Percentiles rank a stretch among this genome's conserved stretches.
phyloP scores from a whole-genome alignment of 352 stramenopile genomes.

The Phytopythium chamaehyphon region DNA sequence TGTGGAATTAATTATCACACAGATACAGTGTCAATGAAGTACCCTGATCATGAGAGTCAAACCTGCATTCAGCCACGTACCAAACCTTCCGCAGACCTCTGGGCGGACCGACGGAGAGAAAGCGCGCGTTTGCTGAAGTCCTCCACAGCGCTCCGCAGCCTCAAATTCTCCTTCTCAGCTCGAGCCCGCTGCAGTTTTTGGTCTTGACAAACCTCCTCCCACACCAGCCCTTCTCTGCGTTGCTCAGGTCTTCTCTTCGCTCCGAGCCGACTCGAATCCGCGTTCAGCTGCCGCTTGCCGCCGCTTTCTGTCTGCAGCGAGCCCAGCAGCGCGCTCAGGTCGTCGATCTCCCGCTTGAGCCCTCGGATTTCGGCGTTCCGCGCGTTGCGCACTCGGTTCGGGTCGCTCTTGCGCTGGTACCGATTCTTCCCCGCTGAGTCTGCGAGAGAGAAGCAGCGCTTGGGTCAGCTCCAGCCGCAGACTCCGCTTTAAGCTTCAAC shows the following conservation, averaged over 20 bases:
- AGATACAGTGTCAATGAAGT: no score
- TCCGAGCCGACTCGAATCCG: no score
- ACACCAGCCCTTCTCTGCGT: conserved; percentile 6
- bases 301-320: neutral
- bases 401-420: conserved; percentile 8
- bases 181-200: conserved; percentile 10
- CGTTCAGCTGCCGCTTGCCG: neutral
- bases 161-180: conserved; percentile 15
- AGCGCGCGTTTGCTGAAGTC: conserved; percentile 26
- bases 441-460: no score
- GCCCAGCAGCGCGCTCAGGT: conserved; percentile 24
- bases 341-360: conserved; percentile 25
- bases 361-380: conserved; percentile 24
- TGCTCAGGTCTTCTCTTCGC: no score
- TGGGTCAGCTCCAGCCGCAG: no score
- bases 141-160: conserved; percentile 24
- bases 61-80: conserved; percentile 4
- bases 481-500: no score
- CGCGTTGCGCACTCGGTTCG: conserved; percentile 26
- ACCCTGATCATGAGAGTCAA: no score
- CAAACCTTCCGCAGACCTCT: conserved; percentile 12
- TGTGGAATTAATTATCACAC: neutral
- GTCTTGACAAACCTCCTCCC: conserved; percentile 17
- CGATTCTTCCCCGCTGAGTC: no score
- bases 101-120: conserved; percentile 22